Conservation (phyloP, 371 early-diverging fungal species). For the Mucor indicus region DNA sequence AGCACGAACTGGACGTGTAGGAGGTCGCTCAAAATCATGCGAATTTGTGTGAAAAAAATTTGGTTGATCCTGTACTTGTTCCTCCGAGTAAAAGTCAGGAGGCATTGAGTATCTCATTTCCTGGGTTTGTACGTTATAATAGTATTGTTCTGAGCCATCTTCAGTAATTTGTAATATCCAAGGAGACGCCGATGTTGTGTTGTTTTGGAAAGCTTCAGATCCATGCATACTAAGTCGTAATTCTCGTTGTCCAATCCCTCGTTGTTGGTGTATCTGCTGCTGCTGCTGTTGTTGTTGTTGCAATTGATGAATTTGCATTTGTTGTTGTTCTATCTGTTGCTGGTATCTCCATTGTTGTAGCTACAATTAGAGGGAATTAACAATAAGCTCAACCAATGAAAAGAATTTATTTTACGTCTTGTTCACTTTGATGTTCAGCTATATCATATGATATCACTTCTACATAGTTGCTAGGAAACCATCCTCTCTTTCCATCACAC, state of each 20-base stretch:
- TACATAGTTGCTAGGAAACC: constrained; percentile 91
- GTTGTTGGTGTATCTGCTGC: constrained; percentile 3
- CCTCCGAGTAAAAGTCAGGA: constrained; percentile 17
- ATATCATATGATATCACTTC: constrained; percentile 25
- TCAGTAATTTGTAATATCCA: constrained; percentile 57
- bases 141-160: constrained; percentile 56
- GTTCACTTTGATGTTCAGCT: constrained; percentile 19
- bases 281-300: constrained; percentile 1
- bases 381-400: background rate
- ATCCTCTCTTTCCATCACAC: constrained; percentile 70
- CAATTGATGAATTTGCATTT: background rate
- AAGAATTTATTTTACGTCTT: constrained; percentile 9
- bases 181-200: constrained; percentile 8
- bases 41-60: too few species aligned
- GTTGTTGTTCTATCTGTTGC: constrained; percentile 15
- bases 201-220: constrained; percentile 9
- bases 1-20: constrained; percentile 32
- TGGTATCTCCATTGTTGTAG: too few species aligned
- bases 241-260: constrained; percentile 2
- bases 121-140: constrained; percentile 47
- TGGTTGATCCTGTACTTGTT: background rate
- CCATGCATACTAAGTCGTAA: constrained; percentile 24
- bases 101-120: constrained; percentile 58
- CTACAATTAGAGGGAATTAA: background rate
- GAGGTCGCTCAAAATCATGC: constrained; percentile 1